A percentile compares a stretch with the other conserved stretches of the same genome.
phyloP scores from a whole-genome alignment of 306 rosid genomes.

The Dalbergia oliveri region DNA sequence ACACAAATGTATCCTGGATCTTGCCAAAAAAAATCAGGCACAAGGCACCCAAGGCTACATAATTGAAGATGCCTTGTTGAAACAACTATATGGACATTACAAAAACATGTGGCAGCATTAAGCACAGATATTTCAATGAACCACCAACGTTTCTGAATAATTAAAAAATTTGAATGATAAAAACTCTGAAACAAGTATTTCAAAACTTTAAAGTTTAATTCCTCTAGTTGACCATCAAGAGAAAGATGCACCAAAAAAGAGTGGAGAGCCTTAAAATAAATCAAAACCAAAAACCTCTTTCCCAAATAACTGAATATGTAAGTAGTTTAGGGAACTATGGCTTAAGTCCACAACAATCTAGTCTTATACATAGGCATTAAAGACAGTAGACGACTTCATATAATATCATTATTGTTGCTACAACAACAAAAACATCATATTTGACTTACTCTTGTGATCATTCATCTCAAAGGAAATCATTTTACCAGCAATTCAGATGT shows the following conservation, averaged over 20 bases:
- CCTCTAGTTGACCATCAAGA: constrained; percentile 7
- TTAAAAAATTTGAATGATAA: background rate
- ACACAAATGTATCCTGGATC: too few species aligned
- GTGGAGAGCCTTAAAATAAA: constrained; percentile 2
- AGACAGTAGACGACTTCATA: background rate
- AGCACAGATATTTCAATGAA: constrained; percentile 13
- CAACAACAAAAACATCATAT: background rate
- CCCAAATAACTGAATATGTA: background rate
- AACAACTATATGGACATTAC: background rate
- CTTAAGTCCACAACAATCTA: background rate
- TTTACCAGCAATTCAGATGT: constrained; percentile 48
- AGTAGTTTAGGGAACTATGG: constrained; percentile 9
- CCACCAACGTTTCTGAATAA: constrained; percentile 18
- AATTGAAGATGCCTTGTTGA: constrained; percentile 1
- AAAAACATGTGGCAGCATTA: constrained; percentile 24
- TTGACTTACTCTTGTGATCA: constrained; percentile 89
- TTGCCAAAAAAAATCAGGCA: background rate
- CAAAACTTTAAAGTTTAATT: background rate
- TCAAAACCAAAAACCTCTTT: constrained; percentile 6
- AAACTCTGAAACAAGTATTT: constrained; percentile 8
- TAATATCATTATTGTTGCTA: background rate
- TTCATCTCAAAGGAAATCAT: constrained; percentile 99
- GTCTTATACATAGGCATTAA: background rate
- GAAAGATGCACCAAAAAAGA: constrained; percentile 22
- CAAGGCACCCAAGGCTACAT: constrained; percentile 4